Base-by-base conservation (phyloP, 352 stramenopile species). In the Discostella stelligera region DNA sequence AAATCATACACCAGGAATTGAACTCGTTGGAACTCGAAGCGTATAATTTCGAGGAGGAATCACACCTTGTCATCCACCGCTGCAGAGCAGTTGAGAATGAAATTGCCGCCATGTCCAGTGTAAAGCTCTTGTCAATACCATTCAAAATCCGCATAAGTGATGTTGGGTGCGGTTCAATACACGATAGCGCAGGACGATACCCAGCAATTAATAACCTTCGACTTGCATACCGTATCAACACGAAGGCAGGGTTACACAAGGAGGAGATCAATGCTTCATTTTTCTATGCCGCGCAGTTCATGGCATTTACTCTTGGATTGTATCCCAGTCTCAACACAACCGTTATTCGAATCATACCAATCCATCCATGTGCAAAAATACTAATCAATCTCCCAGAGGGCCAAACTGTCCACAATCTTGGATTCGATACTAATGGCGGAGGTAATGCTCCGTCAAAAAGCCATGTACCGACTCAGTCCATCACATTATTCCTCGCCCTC, bases 251-350 rank as follows among this genome's bases (percentile, higher is more conserved):
- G 11, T 46, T 82, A 20, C 10, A 48, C 16, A 52, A 41, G 10
- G 68, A 82, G 0, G 74, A 82, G 61, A 74, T 82, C 39, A 77
- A 77, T 44, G 53, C 67, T 30, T 67, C 74, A 49, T 82, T 72
- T 62, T 56, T 60, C 20, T 59, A 82, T 71, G 54, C 67, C 16
- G 67, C 74, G 30, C 74, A 82, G 62, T 62, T 82, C 32, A 20
- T 82, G 53, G 52, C 59, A 18, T 77, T 77, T 30, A 69, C 67
- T 32, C 71, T 53, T 52, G 58, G 59, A 46, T 46, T 75, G 44
- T 70, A 80, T 21, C 63, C 71, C 25, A 58, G 25, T 50, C 55
- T 75, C 44, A 69, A 58, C n/a, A 58, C 49, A 20, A 66, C 72
- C 16, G 52, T 41, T n/a, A 74, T 75, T 53, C 48, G 60, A 32